Conservation (phyloP, 768 basidiomycete genomes). For the Leccinum pellstonianum region DNA sequence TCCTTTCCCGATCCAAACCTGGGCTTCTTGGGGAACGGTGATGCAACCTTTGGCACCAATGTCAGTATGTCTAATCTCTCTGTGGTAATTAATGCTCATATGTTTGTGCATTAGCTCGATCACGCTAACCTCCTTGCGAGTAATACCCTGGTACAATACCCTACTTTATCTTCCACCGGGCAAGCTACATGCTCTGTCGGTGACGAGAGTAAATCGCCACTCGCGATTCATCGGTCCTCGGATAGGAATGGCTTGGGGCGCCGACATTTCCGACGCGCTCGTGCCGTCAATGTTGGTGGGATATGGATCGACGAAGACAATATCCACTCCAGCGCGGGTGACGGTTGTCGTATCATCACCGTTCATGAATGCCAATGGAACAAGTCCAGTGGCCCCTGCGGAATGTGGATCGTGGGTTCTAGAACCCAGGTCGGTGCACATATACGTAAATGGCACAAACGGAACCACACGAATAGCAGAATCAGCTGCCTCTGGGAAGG, state of each 20-base stretch:
- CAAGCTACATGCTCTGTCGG: not conserved
- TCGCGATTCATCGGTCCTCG: not conserved
- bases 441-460: constrained; percentile 5
- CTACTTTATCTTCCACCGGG: not conserved
- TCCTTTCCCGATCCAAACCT: not conserved
- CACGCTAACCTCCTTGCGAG: not conserved
- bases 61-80: not conserved
- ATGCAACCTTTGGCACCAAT: not conserved
- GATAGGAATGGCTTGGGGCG: not conserved
- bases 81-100: not conserved
- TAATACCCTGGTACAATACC: not conserved
- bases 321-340: not conserved
- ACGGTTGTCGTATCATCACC: not conserved
- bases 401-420: constrained; percentile 6
- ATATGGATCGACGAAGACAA: constrained; percentile 4
- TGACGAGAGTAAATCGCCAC: not conserved
- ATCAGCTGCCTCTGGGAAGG: not conserved
- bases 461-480: too few relatives aligned
- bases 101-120: not conserved
- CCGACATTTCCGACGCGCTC: not conserved
- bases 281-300: not conserved
- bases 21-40: not conserved
- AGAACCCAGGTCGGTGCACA: not conserved
- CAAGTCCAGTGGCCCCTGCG: constrained; percentile 1
- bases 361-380: constrained; percentile 6